Conservation (phyloP, 495 filamentous ascomycete genomes). For the Aspergillus indologenus region DNA sequence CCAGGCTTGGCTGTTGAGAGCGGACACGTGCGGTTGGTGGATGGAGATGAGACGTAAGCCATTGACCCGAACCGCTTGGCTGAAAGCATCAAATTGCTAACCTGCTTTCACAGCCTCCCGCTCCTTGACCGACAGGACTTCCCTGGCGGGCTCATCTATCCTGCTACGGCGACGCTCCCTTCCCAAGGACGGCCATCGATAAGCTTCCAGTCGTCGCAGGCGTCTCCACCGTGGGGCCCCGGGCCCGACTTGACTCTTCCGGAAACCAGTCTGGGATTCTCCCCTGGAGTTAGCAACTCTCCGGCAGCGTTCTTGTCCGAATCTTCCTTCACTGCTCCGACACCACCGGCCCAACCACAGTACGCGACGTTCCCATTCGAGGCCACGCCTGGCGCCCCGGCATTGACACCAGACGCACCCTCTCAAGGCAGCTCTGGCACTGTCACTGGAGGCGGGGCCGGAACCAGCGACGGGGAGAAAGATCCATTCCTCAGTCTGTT, state of each 20-base stretch:
- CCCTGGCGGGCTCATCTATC: slow-evolving; percentile 18
- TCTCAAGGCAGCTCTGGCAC: slow-evolving; percentile 31
- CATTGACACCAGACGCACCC: slow-evolving; percentile 36
- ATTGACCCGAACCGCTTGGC: background rate
- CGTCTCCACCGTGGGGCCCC: slow-evolving; percentile 12
- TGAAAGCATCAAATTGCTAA: background rate
- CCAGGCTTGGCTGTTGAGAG: slow-evolving; percentile 50
- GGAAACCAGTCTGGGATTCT: slow-evolving; percentile 23
- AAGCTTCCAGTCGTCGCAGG: slow-evolving; percentile 17
- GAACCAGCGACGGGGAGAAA: slow-evolving; percentile 51
- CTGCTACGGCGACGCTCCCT: slow-evolving; percentile 21
- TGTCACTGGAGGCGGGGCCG: slow-evolving; percentile 29
- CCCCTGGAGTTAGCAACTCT: slow-evolving; percentile 34
- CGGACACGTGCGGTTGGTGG: slow-evolving; percentile 53
- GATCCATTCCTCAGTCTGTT: slow-evolving; percentile 77
- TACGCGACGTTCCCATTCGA: slow-evolving; percentile 48
- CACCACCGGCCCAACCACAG: slow-evolving; percentile 36
- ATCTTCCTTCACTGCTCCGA: slow-evolving; percentile 12
- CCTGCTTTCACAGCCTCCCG: background rate
- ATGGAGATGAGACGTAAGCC: slow-evolving; percentile 39
- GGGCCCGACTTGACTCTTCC: slow-evolving; percentile 12
- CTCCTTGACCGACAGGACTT: slow-evolving; percentile 10
- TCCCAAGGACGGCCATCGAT: slow-evolving; percentile 23
- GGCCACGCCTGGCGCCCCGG: slow-evolving; percentile 18
- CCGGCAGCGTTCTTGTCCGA: slow-evolving; percentile 29